Conservation (phyloP, 257 asterid genomes). For the Salvia splendens region DNA sequence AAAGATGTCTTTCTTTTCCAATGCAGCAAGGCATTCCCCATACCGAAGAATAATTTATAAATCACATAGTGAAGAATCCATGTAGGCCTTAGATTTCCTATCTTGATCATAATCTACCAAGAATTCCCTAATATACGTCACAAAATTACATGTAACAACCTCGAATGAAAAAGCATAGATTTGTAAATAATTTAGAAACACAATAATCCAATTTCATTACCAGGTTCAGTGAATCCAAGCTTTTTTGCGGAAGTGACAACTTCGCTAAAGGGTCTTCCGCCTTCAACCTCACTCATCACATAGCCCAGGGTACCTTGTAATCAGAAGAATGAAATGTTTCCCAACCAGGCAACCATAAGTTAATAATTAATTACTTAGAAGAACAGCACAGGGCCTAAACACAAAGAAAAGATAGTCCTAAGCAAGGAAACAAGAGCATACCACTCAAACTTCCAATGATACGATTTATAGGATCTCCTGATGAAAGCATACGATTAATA, state of each 20-base stretch:
- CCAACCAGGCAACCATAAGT: constrained; percentile 24
- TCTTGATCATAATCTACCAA: background rate
- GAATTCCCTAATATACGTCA: too few relatives aligned
- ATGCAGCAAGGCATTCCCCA: background rate
- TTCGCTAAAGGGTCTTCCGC: constrained; percentile 82
- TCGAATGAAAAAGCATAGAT: background rate
- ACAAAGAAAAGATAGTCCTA: background rate
- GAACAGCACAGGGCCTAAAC: constrained; percentile 16
- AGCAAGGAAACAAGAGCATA: constrained; percentile 26
- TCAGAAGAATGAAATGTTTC: constrained; percentile 24
- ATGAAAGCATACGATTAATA: constrained; percentile 72
- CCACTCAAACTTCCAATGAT: constrained; percentile 94
- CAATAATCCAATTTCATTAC: constrained; percentile 39
- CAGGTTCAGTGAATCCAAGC: constrained; percentile 98
- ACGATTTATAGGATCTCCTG: constrained; percentile 73
- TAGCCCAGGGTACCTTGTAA: constrained; percentile 85
- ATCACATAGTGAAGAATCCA: background rate
- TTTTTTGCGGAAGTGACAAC: constrained; percentile 81
- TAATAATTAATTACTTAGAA: constrained; percentile 21
- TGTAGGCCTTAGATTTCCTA: background rate
- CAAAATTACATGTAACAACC: too few relatives aligned
- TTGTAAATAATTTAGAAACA: background rate
- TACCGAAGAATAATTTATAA: background rate
- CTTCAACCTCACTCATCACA: constrained; percentile 94
- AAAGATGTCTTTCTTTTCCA: background rate